Evolutionary conservation across 108 stramenopile species (phyloP).

Genomic region (Stephanodiscus minutulus): DNA sequence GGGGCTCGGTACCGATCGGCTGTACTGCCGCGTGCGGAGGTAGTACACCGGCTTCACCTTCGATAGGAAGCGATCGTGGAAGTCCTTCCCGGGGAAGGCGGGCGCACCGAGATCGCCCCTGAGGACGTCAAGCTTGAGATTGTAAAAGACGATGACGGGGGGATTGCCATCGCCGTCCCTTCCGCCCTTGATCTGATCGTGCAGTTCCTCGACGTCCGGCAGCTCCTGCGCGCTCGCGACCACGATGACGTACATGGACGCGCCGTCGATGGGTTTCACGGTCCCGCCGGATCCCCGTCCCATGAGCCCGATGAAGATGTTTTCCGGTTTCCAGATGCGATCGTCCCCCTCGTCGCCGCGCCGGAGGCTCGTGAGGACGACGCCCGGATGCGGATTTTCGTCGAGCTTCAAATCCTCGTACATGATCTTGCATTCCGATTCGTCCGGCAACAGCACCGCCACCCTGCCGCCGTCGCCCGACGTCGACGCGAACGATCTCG

Average conservation of each 20-base stretch:
- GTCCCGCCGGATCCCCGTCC: constrained; percentile 69
- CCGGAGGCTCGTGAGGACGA: constrained; percentile 60
- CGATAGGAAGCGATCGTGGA: constrained; percentile 90
- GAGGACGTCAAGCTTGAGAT: constrained; percentile 90
- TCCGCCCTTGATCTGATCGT: constrained; percentile 43
- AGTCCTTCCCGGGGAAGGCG: constrained; percentile 87
- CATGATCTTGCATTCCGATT: constrained; percentile 73
- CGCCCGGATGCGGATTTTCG: constrained; percentile 60
- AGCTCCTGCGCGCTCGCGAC: constrained; percentile 92
- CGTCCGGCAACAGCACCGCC: constrained; percentile 83
- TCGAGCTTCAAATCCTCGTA: constrained; percentile 56
- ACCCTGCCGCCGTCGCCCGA: constrained; percentile 49
- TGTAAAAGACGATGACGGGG: constrained; percentile 87
- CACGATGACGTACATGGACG: constrained; percentile 82
- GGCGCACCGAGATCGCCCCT: constrained; percentile 93
- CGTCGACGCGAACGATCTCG: constrained; percentile 62
- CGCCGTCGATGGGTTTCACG: constrained; percentile 65
- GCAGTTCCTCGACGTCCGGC: constrained; percentile 90
- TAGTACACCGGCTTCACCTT: constrained; percentile 90
- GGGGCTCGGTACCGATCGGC: constrained; percentile 74
- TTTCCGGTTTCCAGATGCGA: constrained; percentile 85
- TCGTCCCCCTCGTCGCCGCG: constrained; percentile 64
- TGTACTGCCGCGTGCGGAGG: constrained; percentile 92
- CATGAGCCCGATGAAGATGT: constrained; percentile 80
- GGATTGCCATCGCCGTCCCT: constrained; percentile 24